Base-by-base conservation (phyloP, 2,329 filamentous ascomycete species). In the Ambrosiella xylebori region DNA sequence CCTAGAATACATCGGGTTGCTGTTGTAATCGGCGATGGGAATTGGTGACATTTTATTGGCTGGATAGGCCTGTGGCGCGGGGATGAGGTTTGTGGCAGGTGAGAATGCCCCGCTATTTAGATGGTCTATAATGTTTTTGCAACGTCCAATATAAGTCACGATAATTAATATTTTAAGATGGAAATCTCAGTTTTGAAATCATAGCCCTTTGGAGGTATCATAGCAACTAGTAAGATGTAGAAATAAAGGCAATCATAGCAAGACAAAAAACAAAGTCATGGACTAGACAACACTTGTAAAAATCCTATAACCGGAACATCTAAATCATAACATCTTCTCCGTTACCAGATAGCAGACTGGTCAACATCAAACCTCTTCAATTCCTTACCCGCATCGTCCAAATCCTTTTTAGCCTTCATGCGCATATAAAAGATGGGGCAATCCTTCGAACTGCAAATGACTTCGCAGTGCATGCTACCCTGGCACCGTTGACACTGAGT, bases 351-450 rank as follows among this genome's bases (percentile, higher is more conserved):
- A 36, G 87, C 79, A 59, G 85, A 84, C 65, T 82, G 80, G 70
- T 95, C 90, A 63, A 82, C 79, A 71, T 98, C 93, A 71, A 98
- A 98, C 65, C 93, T 76, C 64, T 79, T 79, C 65, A 98, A 71
- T 70, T 98, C 93, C 73, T 88, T 94, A 59, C 90, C 88, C 1
- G 84, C 85, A 72, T 98, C 93, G 70, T 97, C 91, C 44, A 97
- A 83, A 69, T 98, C 93, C 76, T 98, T 98, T 79, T 96, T 95
- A 38, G 91, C 91, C 77, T 98, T 98, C 93, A 98, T 98, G 3
- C 93, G 83, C 93, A 98, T 98, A 70, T 98, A 98, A 71, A 98
- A 98, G 66, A 98, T 98, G 0, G 93, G 93, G 68, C 93, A 98
- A 74, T 98, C 93, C 69, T 89, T 86, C 68, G 85, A 91, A 62